Conservation (phyloP, 2,329 filamentous ascomycete genomes). For the Pseudophaeomoniella oleicola region DNA sequence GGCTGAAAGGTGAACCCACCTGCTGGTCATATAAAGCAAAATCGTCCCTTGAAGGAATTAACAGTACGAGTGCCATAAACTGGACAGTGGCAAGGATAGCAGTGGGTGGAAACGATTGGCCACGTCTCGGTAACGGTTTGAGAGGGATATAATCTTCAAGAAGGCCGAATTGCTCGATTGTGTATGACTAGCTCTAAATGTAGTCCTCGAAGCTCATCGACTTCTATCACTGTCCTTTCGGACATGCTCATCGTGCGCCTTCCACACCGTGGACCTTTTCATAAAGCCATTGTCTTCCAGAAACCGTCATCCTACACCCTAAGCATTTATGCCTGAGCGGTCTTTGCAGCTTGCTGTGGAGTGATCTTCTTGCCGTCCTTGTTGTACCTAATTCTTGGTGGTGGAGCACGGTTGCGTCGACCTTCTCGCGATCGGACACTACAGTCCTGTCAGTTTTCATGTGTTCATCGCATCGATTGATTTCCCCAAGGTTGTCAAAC, state of each 20-base stretch:
- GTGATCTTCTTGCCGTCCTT: slow-evolving; percentile 99
- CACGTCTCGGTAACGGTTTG: too few species aligned
- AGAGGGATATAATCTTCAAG: too few species aligned
- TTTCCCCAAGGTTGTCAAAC: slow-evolving; percentile 15
- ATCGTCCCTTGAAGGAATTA: too few species aligned
- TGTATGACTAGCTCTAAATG: neutral
- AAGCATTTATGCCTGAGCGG: slow-evolving; percentile 20
- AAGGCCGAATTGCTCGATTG: too few species aligned
- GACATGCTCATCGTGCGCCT: neutral
- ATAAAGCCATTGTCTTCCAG: too few species aligned
- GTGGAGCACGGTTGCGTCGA: slow-evolving; percentile 96
- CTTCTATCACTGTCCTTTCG: neutral
- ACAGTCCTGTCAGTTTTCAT: too few species aligned
- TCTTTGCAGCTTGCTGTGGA: slow-evolving; percentile 65
- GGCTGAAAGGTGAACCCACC: too few species aligned
- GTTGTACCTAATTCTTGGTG: slow-evolving; percentile 97
- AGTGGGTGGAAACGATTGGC: too few species aligned
- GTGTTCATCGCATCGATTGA: neutral
- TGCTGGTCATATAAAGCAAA: too few species aligned
- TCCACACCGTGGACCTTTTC: neutral
- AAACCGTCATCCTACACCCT: neutral
- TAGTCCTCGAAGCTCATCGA: neutral
- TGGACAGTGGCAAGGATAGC: too few species aligned
- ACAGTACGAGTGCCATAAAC: too few species aligned
- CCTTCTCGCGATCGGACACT: slow-evolving; percentile 96